phyloP scores from a whole-genome alignment of 2,329 filamentous ascomycete species.

The Volutella citrinella region DNA sequence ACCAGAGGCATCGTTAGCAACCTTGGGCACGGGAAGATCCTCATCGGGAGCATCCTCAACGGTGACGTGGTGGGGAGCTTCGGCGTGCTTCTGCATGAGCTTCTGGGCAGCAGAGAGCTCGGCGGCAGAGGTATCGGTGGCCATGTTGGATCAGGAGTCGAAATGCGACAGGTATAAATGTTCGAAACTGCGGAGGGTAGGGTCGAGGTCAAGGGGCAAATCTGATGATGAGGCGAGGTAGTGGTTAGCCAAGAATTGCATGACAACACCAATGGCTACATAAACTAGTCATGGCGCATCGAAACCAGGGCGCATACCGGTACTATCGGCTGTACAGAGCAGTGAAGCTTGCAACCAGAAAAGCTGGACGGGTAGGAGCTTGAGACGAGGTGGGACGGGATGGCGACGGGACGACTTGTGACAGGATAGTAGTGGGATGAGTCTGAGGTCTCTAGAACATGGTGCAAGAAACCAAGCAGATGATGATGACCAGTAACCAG shows the following conservation, averaged over 20 bases:
- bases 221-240: too few species aligned
- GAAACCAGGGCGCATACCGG: too few species aligned
- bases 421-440: constrained; percentile 22
- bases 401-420: constrained; percentile 16
- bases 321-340: too few species aligned
- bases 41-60: constrained; percentile 82
- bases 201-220: too few species aligned
- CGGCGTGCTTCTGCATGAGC: constrained; percentile 61
- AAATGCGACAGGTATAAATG: too few species aligned
- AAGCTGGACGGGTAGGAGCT: constrained; percentile 5
- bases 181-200: too few species aligned
- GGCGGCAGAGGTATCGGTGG: constrained; percentile 35
- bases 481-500: constrained; percentile 38
- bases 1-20: constrained; percentile 45
- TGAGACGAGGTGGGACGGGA: constrained; percentile 13
- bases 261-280: constrained; percentile 16
- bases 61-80: constrained; percentile 57
- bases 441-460: constrained; percentile 38
- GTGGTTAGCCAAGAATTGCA: background rate
- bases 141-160: constrained; percentile 34
- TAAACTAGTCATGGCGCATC: too few species aligned
- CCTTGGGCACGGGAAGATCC: constrained; percentile 56
- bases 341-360: constrained; percentile 21
- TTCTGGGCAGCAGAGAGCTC: constrained; percentile 57
- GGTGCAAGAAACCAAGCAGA: constrained; percentile 32